Evolutionary conservation across 2,329 filamentous ascomycete species (phyloP), one percentile per base, ranked within the genome.

Genomic region (Phyllosticta paracitricarpa): DNA sequence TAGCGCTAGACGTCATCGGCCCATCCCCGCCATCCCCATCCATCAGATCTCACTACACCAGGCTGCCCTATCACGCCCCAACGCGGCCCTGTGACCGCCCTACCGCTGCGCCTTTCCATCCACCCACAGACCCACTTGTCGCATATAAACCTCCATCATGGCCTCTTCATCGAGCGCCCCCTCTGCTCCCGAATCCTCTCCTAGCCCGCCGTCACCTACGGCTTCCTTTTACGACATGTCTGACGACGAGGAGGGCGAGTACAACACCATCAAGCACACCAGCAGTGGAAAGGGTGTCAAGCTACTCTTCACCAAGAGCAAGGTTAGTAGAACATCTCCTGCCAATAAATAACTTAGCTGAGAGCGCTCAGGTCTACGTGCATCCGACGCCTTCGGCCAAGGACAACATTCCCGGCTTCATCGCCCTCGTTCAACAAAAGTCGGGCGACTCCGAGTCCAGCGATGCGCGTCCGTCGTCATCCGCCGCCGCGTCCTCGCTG

Each of bases 201-300:
- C 54, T 48, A 68, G 68, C 62, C 77, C 80, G 54, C 80, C 84
- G 14, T 97, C 92, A 40, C 91, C 92, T 2, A 84, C 89, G 2
- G 90, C 87, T 58, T 96, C 91, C 69, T 94, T 93, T 79, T 97
- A 96, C 79, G 93, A 93, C 70, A 81, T 97, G 81, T 96, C 90
- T 75, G 95, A 99, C 78, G 91, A 96, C 70, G 92, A 96, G 65
- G 94, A 97, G 76, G 89, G 88, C 67, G 94, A 89, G 54, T 99
- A 99, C 78, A 89, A 95, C 73, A 97, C 91, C 19, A 91, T 99
- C 69, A 88, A 90, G 4, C 89, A 95, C 70, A 84, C 85, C 3
- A 84, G 83, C 66, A 85, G 85, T 2, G 88, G 89, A 0, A 84
- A 84, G 66, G 94, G 93, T 1, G 94, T 99, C 54, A 99, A 97